Conservation (phyloP, 176 grass and related monocot species). For the Triticum dicoccoides region DNA sequence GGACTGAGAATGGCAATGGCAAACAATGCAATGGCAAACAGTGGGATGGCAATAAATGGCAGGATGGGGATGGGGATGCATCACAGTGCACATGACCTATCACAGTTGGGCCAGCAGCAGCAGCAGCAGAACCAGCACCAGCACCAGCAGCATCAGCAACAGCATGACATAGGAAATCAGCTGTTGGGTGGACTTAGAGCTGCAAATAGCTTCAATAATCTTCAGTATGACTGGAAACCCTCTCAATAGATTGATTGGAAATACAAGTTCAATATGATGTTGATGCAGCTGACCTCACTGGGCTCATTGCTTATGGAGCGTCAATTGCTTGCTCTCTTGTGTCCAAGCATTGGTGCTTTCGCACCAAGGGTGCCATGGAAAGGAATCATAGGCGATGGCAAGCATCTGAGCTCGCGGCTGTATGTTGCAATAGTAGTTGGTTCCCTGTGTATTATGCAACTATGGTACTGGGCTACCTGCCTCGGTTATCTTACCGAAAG, state of each 20-base stretch:
- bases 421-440: conserved; percentile 40
- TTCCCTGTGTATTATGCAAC: conserved; percentile 42
- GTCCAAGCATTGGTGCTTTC: conserved; percentile 16
- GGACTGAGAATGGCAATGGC: conserved; percentile 46
- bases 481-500: conserved; percentile 26
- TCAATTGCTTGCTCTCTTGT: conserved; percentile 20
- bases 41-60: conserved; percentile 63
- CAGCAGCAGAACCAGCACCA: conserved; percentile 51
- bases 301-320: conserved; percentile 26
- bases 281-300: conserved; percentile 12
- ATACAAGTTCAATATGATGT: conserved; percentile 30
- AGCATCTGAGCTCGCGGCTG: conserved; percentile 31
- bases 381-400: conserved; percentile 28
- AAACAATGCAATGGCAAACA: conserved; percentile 60
- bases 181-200: conserved; percentile 71
- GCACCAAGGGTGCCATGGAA: conserved; percentile 25
- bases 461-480: conserved; percentile 22
- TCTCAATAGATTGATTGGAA: conserved; percentile 53
- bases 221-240: conserved; percentile 87
- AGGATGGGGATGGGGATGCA: conserved; percentile 73
- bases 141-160: conserved; percentile 52
- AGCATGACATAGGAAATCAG: conserved; percentile 80
- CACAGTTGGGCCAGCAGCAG: conserved; percentile 55
- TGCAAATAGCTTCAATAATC: conserved; percentile 81
- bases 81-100: conserved; percentile 64